Conservation (phyloP, 2,329 filamentous ascomycete genomes). For the Trematosphaeria pertusa region DNA sequence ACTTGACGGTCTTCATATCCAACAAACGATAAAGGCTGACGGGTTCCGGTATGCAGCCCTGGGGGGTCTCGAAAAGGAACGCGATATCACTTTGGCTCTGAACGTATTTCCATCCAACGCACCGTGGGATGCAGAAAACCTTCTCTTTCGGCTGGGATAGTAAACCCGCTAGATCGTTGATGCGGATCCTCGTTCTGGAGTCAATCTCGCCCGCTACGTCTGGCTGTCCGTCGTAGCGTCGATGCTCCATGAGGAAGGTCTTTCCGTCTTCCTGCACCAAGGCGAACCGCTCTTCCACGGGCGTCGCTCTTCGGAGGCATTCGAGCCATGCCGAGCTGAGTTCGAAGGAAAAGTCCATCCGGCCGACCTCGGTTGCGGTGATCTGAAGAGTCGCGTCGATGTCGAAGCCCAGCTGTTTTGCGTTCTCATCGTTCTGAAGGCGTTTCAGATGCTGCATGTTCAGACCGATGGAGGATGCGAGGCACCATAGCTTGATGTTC, state of each 20-base stretch:
- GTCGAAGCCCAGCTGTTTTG: conserved; percentile 17
- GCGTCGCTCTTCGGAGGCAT: neutral
- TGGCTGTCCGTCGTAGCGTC: neutral
- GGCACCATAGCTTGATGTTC: conserved; percentile 22
- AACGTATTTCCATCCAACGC: conserved; percentile 17
- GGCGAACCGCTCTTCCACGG: conserved; percentile 5
- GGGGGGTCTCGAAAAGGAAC: conserved; percentile 16
- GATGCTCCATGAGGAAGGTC: conserved; percentile 4
- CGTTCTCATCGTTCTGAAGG: conserved; percentile 17
- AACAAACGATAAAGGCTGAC: conserved; percentile 10
- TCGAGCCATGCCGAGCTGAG: neutral
- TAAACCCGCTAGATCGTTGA: conserved; percentile 10
- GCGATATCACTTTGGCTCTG: conserved; percentile 1
- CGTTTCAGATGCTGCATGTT: conserved; percentile 18
- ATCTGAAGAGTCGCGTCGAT: conserved; percentile 20
- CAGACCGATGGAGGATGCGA: conserved; percentile 14
- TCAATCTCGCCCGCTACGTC: conserved; percentile 1
- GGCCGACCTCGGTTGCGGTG: conserved; percentile 2
- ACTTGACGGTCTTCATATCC: neutral
- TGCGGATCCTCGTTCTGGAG: neutral
- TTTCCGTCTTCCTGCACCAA: conserved; percentile 4
- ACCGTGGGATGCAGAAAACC: conserved; percentile 16
- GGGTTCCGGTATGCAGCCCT: neutral
- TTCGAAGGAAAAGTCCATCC: neutral
- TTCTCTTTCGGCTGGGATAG: conserved; percentile 15